Conservation (phyloP, 768 basidiomycete genomes). For the Inosperma sp. region DNA sequence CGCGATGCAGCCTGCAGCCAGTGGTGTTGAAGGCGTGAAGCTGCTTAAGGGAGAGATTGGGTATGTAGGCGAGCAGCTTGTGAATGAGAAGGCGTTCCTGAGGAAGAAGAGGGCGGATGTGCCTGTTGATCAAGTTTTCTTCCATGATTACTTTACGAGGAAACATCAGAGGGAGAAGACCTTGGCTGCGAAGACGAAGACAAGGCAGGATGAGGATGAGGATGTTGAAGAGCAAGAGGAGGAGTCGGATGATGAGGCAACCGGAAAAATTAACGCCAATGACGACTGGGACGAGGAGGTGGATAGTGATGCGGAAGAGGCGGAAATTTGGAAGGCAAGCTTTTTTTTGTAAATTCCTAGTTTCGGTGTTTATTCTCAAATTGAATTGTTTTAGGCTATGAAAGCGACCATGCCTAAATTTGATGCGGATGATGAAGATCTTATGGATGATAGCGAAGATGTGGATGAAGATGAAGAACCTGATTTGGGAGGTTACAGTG, state of each 20-base stretch:
- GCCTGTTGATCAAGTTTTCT: conserved; percentile 92
- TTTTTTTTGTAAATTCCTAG: background rate
- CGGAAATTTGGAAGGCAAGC: conserved; percentile 83
- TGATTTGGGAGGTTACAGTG: conserved; percentile 24
- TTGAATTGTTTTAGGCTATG: conserved; percentile 60
- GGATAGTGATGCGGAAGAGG: conserved; percentile 44
- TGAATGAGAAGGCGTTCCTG: conserved; percentile 78
- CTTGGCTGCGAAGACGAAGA: conserved; percentile 37
- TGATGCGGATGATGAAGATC: conserved; percentile 30
- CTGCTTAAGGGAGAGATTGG: conserved; percentile 56
- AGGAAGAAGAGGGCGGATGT: conserved; percentile 63
- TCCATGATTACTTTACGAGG: conserved; percentile 80
- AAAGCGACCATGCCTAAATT: conserved; percentile 74
- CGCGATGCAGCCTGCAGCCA: conserved; percentile 93
- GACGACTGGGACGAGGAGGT: conserved; percentile 37
- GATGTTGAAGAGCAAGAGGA: conserved; percentile 38
- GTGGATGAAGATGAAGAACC: conserved; percentile 28
- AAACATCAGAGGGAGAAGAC: conserved; percentile 56
- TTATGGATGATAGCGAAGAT: conserved; percentile 23
- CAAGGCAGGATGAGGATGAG: conserved; percentile 37
- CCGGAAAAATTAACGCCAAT: conserved; percentile 35
- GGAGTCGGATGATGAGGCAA: conserved; percentile 33
- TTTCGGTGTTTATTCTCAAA: background rate
- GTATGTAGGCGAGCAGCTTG: conserved; percentile 36
- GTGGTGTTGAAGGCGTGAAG: conserved; percentile 66